Evolutionary conservation across 2,329 filamentous ascomycete genomes (phyloP), one percentile per base, ranked within the genome.

Genomic region (Diplodia corticola): DNA sequence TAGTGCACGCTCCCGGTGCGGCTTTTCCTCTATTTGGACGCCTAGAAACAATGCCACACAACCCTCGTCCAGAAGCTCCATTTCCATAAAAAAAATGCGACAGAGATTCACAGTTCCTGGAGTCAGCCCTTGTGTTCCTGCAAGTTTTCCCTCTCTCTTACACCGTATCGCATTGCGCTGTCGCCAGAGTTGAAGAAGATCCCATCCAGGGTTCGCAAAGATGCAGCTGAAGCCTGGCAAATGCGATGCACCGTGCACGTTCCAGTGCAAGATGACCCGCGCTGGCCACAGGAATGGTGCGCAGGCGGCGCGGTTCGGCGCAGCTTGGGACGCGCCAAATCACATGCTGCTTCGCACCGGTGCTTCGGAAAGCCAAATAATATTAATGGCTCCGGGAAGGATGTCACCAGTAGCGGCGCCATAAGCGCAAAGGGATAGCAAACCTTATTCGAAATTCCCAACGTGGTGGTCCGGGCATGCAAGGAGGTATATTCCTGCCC

Each of bases 401-500:
- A 44, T 44, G n/a, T n/a, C 40, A n/a, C 10, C 40, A 44, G 40
- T 7, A 44, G 40, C 17, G n/a, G 40, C 40, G 9, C 50, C n/a
- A 30, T 12, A 53, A 22, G 7, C 5, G 9, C 20, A 3, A 46
- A 59, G 33, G 54, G 20, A 46, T 13, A 28, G 9, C 26, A 33
- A 30, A 20, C 26, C 50, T 53, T 28, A 53, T n/a, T 28, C 26
- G 50, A 13, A 20, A 20, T n/a, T n/a, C 40, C 57, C 57, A n/a
- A 60, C 20, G 17, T 17, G 15, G 5, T n/a, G 44, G 57, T n/a
- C 44, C 5, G 24, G 57, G 22, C 44, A 61, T 61, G 57, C 57
- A 61, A 61, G 57, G 57, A 61, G 57, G 17, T 35, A 48, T 61
- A 50, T 61, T 49, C 28, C 57, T 44, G 44, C 33, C 9, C 37